Conservation (phyloP, 2,329 filamentous ascomycete genomes). For the Trichoderma guizhouense region DNA sequence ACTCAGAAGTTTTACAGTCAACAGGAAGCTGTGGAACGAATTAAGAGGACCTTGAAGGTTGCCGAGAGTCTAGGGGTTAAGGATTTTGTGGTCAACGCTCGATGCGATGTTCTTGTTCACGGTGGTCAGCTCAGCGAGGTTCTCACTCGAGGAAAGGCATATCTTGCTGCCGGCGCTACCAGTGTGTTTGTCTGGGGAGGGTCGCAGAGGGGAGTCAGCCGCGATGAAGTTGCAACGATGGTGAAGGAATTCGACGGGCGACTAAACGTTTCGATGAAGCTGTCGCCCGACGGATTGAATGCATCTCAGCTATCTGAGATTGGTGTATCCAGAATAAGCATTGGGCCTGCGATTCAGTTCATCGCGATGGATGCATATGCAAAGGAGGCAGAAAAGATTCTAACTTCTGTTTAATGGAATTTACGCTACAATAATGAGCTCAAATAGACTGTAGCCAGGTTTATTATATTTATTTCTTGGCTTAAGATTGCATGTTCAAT, state of each 20-base stretch:
- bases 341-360: not conserved
- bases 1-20: not conserved
- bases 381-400: not conserved
- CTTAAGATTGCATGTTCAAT: not conserved
- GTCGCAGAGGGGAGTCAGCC: not conserved
- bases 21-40: not conserved
- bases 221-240: not conserved
- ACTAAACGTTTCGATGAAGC: not conserved
- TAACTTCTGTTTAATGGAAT: not conserved
- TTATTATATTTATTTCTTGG: not conserved
- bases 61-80: not conserved
- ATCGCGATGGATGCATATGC: not conserved
- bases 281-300: not conserved
- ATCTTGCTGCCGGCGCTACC: not conserved
- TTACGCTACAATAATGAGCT: not conserved
- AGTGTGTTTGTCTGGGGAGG: not conserved
- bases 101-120: not conserved
- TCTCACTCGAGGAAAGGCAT: not conserved
- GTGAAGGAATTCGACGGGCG: not conserved
- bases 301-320: not conserved
- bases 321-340: not conserved
- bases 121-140: not conserved
- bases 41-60: not conserved
- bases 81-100: not conserved
- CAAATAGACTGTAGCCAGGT: not conserved